Evolutionary conservation across 177 flowering plant genomes (phyloP).

Genomic region (Vitis hybrid): DNA sequence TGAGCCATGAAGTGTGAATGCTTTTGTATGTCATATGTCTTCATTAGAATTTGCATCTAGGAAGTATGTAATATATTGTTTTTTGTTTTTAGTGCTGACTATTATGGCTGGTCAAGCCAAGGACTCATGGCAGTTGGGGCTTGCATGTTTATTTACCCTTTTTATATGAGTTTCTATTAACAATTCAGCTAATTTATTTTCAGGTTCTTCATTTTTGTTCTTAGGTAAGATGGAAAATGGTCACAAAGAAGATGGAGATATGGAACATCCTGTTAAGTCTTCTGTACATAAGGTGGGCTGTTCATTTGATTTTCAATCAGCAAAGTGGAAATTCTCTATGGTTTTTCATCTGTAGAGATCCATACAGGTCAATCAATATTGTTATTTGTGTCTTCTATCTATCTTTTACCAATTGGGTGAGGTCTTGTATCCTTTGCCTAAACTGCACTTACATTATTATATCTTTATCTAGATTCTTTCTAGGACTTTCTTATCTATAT

Average conservation of each 20-base stretch:
- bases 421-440: neutral
- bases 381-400: neutral
- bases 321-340: neutral
- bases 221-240: constrained; percentile 9
- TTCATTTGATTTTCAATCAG: neutral
- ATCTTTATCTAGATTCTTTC: too few relatives aligned
- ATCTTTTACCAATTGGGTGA: neutral
- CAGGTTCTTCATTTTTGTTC: neutral
- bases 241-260: neutral
- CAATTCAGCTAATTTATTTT: neutral
- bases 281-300: neutral
- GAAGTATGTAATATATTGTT: too few relatives aligned
- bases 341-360: neutral
- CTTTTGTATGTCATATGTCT: too few relatives aligned
- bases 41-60: too few relatives aligned
- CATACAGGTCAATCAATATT: neutral
- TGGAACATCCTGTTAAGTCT: neutral
- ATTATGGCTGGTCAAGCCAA: too few relatives aligned
- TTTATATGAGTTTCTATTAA: too few relatives aligned
- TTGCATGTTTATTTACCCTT: too few relatives aligned
- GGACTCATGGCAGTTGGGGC: too few relatives aligned
- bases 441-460: neutral
- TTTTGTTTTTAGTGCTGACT: too few relatives aligned
- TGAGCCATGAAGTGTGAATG: too few relatives aligned
- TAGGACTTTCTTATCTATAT: too few relatives aligned